Base-by-base conservation (phyloP, 2,329 filamentous ascomycete genomes). In the Colletotrichum costaricense region DNA sequence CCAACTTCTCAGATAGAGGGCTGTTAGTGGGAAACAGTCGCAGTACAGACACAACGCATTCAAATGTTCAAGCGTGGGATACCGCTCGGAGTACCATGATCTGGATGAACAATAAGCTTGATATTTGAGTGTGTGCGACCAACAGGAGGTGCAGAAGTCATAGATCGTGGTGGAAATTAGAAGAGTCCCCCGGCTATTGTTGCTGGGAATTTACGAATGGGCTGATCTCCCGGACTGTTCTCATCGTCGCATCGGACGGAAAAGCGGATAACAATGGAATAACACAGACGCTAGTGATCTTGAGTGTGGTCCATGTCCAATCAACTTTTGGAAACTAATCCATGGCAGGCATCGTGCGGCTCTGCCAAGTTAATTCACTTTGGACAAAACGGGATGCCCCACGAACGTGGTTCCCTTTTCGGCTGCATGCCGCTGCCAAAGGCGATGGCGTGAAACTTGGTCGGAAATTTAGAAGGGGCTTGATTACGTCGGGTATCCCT, bases 381-480 rank as follows among this genome's bases (percentile, higher is more conserved):
- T 56, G 14, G 26, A 22, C 33, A 56, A 56, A 65, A 65, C 63
- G 30, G 33, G 22, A 33, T 52, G 33, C 52, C 30, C 63, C 63
- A 65, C 52, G 52, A 57, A 24, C 8, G 19, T 9, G 38, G 19
- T 22, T 22, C 46, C 24, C 52, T 24, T 56, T 65, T 56, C 35
- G 52, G 22, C 22, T n/a, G 22, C 30, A 42, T 56, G 46, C 42
- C 30, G 63, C 19, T 65, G 49, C 22, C 49, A 57, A 52, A 38
- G 9, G 7, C 52, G 11, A 42, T 28, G 49, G 33, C 22, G 14
- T 42, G 63, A 65, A 65, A 65, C 63, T 12, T 28, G 63, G 24
- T 42, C 52, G 52, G 63, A 65, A 46, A 65, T 65, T 56, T 55
- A 46, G 4, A n/a, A n/a, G 52, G 63, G 30, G 63, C 6, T 54